Percentiles rank a stretch among this genome's conserved stretches.
phyloP scores from a whole-genome alignment of 2,329 filamentous ascomycete genomes.

The Clarireedia homoeocarpa region DNA sequence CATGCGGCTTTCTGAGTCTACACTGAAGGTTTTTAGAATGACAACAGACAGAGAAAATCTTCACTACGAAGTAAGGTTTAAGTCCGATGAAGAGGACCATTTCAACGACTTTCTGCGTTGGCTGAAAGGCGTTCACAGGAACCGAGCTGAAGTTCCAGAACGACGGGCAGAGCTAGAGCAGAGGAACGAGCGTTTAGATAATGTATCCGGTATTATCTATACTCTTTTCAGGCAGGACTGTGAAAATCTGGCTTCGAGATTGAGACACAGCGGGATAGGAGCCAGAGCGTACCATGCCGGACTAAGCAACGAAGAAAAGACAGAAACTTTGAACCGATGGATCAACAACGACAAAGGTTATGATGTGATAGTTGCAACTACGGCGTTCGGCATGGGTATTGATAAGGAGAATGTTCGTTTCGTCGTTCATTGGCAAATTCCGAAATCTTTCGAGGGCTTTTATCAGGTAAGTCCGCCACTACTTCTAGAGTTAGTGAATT shows the following conservation, averaged over 20 bases:
- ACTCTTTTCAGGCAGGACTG: constrained; percentile 69
- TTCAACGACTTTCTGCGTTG: constrained; percentile 69
- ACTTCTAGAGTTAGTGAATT: too few relatives aligned
- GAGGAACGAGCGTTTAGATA: constrained; percentile 48
- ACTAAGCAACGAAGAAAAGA: constrained; percentile 59
- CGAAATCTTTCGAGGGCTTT: constrained; percentile 91
- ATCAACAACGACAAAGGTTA: constrained; percentile 67
- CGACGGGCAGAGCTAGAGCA: constrained; percentile 51
- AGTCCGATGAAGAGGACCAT: constrained; percentile 64
- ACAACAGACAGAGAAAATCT: constrained; percentile 78
- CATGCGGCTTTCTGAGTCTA: constrained; percentile 57
- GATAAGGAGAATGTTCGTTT: constrained; percentile 94
- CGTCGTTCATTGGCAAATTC: constrained; percentile 88
- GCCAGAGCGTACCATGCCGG: constrained; percentile 68
- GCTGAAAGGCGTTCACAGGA: constrained; percentile 64
- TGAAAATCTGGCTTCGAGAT: constrained; percentile 57
- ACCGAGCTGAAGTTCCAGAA: constrained; percentile 50
- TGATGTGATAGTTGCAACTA: constrained; percentile 90
- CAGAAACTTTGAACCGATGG: constrained; percentile 64
- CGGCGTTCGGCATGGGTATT: constrained; percentile 96
- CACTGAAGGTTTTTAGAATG: constrained; percentile 70
- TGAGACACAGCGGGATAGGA: constrained; percentile 62
- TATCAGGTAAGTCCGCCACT: constrained; percentile 49
- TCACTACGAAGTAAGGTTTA: constrained; percentile 85
- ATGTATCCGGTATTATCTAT: constrained; percentile 73